phyloP scores from a whole-genome alignment of 306 rosid genomes.

The Cicer arietinum region DNA sequence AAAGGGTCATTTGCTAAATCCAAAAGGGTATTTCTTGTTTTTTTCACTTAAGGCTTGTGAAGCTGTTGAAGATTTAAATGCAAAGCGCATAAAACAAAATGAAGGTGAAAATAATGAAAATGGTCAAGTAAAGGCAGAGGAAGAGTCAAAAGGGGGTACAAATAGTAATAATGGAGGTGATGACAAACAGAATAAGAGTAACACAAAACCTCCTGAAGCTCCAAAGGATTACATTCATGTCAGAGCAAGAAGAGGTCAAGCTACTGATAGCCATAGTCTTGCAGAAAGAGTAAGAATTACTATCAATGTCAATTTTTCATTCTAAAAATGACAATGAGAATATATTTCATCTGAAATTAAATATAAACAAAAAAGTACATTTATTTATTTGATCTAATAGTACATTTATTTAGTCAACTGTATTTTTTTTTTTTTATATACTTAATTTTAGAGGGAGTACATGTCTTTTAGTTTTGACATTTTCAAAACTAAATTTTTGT shows the following conservation, averaged over 20 bases:
- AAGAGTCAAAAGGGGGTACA: slow-evolving; percentile 54
- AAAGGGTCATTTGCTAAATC: slow-evolving; percentile 13
- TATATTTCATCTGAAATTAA: no score
- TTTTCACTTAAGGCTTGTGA: slow-evolving; percentile 57
- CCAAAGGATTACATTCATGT: slow-evolving; percentile 96
- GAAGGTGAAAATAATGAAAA: slow-evolving; percentile 59
- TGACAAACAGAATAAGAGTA: slow-evolving; percentile 61
- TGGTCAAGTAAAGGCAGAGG: slow-evolving; percentile 61
- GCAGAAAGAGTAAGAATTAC: slow-evolving; percentile 85
- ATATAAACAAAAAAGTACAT: no score
- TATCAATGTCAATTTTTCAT: slow-evolving; percentile 10
- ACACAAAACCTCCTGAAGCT: slow-evolving; percentile 73
- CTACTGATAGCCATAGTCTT: slow-evolving; percentile 98
- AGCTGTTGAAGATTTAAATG: slow-evolving; percentile 53
- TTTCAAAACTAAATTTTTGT: slow-evolving; percentile 27
- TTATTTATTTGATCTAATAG: no score
- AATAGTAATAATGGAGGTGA: slow-evolving; percentile 52
- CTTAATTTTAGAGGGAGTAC: no score
- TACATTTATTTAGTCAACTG: no score
- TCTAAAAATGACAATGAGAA: not conserved
- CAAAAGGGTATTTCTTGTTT: not conserved
- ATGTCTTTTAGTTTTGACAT: slow-evolving; percentile 39
- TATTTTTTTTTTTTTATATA: no score
- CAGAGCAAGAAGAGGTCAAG: slow-evolving; percentile 98
- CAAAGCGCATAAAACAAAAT: slow-evolving; percentile 64